Base-by-base conservation (phyloP, 192 early-diverging fungal species). In the Podila verticillata region DNA sequence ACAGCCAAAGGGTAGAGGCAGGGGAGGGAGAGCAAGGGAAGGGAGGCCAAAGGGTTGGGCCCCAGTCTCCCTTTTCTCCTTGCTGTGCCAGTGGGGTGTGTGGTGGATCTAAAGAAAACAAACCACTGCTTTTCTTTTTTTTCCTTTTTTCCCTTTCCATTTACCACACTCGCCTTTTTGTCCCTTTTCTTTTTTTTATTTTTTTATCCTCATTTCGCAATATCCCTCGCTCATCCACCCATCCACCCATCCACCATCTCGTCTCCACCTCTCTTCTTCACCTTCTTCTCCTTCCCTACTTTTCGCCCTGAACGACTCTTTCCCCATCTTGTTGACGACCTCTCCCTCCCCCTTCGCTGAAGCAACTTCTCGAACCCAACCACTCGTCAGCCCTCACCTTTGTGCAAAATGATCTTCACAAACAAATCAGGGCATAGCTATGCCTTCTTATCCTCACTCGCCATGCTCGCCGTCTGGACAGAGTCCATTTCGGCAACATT, bases 401-500 rank as follows among this genome's bases (percentile, higher is more conserved):
- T 17, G n/a, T 24, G 17, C 28, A 60, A 17, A 5, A 30, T 30
- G 26, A 60, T 19, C 15, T 5, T 60, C 58, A 60, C 30, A 28
- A 60, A 60, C 28, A 60, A 32, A 26, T 26, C 58, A 4, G 9
- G 29, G 10, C 58, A 28, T 60, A 1, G 20, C 28, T 60, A 32
- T 24, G 22, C 13, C 58, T 8, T 28, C 15, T 2, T 30, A 32
- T 60, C 30, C 8, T 60, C 58, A 60, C 20, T 26, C 22, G 20
- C 24, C n/a, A 54, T 20, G 17, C n/a, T 74, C 13, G 30, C 48
- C 48, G 17, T 49, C 15, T 24, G 39, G 9, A n/a, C 32, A 2
- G 22, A 48, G 24, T 32, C 48, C 4, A 44, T 28, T 19, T 48
- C 73, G 30, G 73, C 73, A 32, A n/a, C 60, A 1, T 26, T 75